Evolutionary conservation across 2,329 filamentous ascomycete genomes (phyloP).

Genomic region (Ceratocystis albifundus): DNA sequence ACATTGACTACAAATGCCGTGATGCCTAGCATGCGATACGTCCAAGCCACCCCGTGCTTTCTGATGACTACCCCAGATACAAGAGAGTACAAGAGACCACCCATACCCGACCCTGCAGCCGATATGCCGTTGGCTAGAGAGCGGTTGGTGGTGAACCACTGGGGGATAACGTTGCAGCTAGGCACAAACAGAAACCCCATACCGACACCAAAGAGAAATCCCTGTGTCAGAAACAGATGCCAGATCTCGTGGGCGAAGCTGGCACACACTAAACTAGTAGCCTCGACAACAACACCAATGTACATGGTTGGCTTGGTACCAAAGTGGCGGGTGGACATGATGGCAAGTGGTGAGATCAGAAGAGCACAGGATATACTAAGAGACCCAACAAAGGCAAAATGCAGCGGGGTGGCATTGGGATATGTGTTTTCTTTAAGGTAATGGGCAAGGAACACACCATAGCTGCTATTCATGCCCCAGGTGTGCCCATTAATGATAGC

Average conservation of each 20-base stretch:
- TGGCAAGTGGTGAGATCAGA: conserved; percentile 56
- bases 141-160: conserved; percentile 60
- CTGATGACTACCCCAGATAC: conserved; percentile 57
- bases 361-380: conserved; percentile 40
- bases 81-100: conserved; percentile 60
- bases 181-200: conserved; percentile 68
- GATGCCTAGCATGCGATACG: conserved; percentile 54
- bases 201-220: conserved; percentile 63
- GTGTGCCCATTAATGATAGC: conserved; percentile 55
- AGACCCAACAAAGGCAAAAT: conserved; percentile 64
- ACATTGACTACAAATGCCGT: conserved; percentile 53
- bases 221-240: conserved; percentile 66
- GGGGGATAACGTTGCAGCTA: conserved; percentile 54
- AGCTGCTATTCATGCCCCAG: conserved; percentile 55
- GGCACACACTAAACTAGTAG: conserved; percentile 54
- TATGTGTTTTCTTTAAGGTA: conserved; percentile 49
- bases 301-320: conserved; percentile 55
- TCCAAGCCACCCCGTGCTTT: conserved; percentile 52
- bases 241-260: conserved; percentile 58
- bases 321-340: conserved; percentile 45
- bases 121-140: conserved; percentile 59
- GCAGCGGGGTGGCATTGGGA: conserved; percentile 49
- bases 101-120: conserved; percentile 60
- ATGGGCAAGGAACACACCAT: conserved; percentile 44
- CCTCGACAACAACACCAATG: conserved; percentile 52